Conservation (phyloP, 2,329 filamentous ascomycete genomes). For the Decorospora gaudefroyi region DNA sequence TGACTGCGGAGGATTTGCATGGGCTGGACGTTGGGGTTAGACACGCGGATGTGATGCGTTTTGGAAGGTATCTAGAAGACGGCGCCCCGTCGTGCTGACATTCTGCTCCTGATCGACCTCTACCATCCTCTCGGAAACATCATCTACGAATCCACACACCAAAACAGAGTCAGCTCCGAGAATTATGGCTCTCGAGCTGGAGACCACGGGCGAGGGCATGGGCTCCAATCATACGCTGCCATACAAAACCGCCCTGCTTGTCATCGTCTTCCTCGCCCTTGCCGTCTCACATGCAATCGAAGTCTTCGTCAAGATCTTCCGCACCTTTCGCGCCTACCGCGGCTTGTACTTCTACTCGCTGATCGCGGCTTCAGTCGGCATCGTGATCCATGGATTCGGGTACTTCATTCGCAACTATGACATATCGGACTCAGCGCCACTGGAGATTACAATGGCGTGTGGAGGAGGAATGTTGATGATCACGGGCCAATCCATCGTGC, state of each 20-base stretch:
- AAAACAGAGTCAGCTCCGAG: too few relatives aligned
- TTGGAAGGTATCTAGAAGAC: too few relatives aligned
- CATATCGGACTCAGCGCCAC: conserved; percentile 25
- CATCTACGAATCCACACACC: too few relatives aligned
- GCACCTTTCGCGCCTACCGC: conserved; percentile 15
- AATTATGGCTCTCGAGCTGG: too few relatives aligned
- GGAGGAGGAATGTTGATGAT: conserved; percentile 63
- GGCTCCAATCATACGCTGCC: conserved; percentile 7
- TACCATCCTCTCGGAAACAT: too few relatives aligned
- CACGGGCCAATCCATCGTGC: conserved; percentile 63
- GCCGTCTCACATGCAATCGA: conserved; percentile 27
- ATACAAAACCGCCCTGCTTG: conserved; percentile 13
- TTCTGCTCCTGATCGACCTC: too few relatives aligned
- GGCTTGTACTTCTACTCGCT: conserved; percentile 25
- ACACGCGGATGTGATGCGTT: too few relatives aligned
- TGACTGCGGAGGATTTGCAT: too few relatives aligned
- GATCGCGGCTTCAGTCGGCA: conserved; percentile 17
- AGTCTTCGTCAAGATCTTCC: conserved; percentile 22
- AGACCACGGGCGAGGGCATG: conserved; percentile 18
- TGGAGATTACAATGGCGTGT: conserved; percentile 50
- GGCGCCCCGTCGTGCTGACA: too few relatives aligned
- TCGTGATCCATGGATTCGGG: conserved; percentile 18
- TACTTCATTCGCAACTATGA: conserved; percentile 19
- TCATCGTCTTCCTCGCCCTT: conserved; percentile 20
- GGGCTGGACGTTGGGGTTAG: too few relatives aligned